Evolutionary conservation across 139 green algal genomes (phyloP), one percentile per base, ranked within the genome.

Genomic region (Picochlorum sp.): DNA sequence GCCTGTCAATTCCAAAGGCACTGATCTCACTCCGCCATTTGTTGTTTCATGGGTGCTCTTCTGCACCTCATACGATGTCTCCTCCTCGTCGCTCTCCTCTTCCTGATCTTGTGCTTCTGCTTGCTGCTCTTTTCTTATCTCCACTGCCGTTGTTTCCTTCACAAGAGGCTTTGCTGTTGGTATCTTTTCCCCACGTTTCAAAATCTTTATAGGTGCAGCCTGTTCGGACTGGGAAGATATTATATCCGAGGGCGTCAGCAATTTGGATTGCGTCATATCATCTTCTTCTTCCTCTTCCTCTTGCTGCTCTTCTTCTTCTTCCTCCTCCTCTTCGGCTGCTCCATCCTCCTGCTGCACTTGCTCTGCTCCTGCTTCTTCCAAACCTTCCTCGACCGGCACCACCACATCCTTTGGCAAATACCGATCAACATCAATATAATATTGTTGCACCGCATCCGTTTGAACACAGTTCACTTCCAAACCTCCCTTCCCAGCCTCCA

Each of bases 361-460:
- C 7, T 65, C n/a, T 15, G 9, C 15, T 66, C 3, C 24, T 23
- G 14, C 10, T 58, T 38, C 37, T 45, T 56, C 34, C 57, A 11
- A 23, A 15, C 13, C 21, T 30, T 56, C 23, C 34, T 41, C 34
- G 0, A 13, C 34, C 34, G 34, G 28, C 28, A 30, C 34, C 34
- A 13, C 9, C 8, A 41, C 34, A 11, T 41, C 34, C 34, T 41
- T 41, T 41, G 34, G 8, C 34, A 41, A 41, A 11, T 41, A 41
- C 34, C 34, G 41, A 13, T 58, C 63, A 0, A 77, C 65, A 30
- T 82, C 73, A 10, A 96, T 70, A 9, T 62, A 73, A 71, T 97
- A 97, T 71, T 90, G 83, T 78, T 97, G 90, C 0, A 97, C 82
- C 0, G 75, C 85, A 16, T 88, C 75, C 7, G 84, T 82, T 75